A percentile compares a stretch with the other conserved stretches of the same genome.
Evolutionary conservation across 116 monocot species (phyloP).

Genomic region (Cymodocea nodosa): DNA sequence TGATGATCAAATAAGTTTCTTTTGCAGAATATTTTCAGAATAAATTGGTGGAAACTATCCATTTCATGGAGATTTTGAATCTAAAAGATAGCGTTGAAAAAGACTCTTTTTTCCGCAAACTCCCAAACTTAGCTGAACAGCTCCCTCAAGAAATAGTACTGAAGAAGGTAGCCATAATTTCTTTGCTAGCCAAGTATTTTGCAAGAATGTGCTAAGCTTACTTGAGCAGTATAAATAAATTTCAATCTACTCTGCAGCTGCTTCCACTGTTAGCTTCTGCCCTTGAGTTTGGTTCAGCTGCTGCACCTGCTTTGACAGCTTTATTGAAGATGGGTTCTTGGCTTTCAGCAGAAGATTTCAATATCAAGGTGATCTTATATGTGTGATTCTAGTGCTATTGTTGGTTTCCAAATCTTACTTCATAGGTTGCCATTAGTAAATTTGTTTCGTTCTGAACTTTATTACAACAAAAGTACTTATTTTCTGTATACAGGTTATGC

Average conservation of each 20-base stretch:
- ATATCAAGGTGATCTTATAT: conserved; percentile 46
- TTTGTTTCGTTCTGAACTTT: neutral
- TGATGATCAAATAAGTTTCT: neutral
- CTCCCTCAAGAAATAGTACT: conserved; percentile 89
- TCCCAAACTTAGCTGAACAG: conserved; percentile 87
- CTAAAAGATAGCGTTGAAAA: conserved; percentile 99
- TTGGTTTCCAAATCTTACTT: neutral
- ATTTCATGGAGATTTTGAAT: conserved; percentile 97
- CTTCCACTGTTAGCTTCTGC: conserved; percentile 82
- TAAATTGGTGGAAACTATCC: conserved; percentile 97
- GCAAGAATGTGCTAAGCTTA: neutral
- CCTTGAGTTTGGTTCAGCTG: conserved; percentile 97
- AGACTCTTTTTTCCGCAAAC: conserved; percentile 92
- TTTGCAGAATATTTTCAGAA: conserved; percentile 92
- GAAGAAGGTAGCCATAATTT: conserved; percentile 55
- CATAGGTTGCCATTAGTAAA: neutral
- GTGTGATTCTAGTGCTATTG: neutral
- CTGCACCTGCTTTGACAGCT: conserved; percentile 84
- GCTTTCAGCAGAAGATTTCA: conserved; percentile 87
- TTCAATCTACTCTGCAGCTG: conserved; percentile 32
- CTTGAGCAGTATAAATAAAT: neutral
- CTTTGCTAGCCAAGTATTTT: neutral
- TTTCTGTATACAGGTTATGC: conserved; percentile 45
- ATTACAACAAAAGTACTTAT: neutral
- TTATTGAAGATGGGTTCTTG: conserved; percentile 96